phyloP scores from a whole-genome alignment of 2,329 filamentous ascomycete genomes.

The Colletotrichum agaves region DNA sequence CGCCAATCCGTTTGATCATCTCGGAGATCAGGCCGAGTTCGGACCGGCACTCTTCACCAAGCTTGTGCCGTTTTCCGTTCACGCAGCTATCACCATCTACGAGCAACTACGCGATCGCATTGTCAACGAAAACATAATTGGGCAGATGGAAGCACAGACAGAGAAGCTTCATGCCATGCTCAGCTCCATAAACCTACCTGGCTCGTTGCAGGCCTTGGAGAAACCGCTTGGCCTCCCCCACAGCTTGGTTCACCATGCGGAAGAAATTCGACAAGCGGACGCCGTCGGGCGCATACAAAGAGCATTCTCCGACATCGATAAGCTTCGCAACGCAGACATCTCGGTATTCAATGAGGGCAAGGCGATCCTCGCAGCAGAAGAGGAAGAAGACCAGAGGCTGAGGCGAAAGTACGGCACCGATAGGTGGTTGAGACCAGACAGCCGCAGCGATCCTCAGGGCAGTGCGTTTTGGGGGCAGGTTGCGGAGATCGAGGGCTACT shows the following conservation, averaged over 20 bases:
- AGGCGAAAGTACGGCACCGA: constrained; percentile 86
- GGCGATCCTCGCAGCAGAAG: constrained; percentile 80
- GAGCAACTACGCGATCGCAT: constrained; percentile 90
- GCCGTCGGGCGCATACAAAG: constrained; percentile 80
- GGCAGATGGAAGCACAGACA: constrained; percentile 84
- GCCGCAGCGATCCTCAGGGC: constrained; percentile 73
- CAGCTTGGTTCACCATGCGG: constrained; percentile 86
- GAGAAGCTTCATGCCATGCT: constrained; percentile 82
- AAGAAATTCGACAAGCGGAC: constrained; percentile 92
- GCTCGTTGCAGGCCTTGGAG: constrained; percentile 92
- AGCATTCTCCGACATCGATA: constrained; percentile 89
- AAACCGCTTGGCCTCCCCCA: constrained; percentile 93
- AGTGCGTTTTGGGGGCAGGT: constrained; percentile 79
- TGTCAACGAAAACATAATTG: constrained; percentile 87
- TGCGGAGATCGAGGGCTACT: constrained; percentile 86
- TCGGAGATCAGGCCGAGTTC: constrained; percentile 84
- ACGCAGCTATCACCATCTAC: constrained; percentile 95
- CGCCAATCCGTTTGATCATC: constrained; percentile 79
- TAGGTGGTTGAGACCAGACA: constrained; percentile 79
- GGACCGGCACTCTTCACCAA: constrained; percentile 89
- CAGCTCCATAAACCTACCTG: constrained; percentile 86
- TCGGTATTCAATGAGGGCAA: constrained; percentile 86
- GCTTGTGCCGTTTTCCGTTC: constrained; percentile 94
- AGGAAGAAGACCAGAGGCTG: constrained; percentile 82
- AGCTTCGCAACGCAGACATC: constrained; percentile 83